Conservation (phyloP, 192 early-diverging fungal genomes). For the Linnemannia schmuckeri region DNA sequence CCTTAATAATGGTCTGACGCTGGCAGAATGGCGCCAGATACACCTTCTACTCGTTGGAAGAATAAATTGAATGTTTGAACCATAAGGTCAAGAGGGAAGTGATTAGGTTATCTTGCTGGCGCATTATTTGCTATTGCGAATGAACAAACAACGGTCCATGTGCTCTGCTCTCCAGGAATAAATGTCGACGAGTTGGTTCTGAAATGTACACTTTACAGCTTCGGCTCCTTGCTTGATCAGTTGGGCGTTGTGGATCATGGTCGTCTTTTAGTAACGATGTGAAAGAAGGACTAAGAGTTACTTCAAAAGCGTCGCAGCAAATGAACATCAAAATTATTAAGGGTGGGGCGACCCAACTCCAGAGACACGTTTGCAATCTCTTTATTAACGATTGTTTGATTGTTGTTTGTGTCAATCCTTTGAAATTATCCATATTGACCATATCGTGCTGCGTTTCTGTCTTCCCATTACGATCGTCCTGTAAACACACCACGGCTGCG, state of each 20-base stretch:
- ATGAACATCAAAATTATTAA: neutral
- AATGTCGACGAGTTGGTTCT: neutral
- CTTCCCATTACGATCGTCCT: conserved; percentile 26
- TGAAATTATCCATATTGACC: neutral
- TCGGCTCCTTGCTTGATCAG: conserved; percentile 92
- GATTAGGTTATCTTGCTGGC: no score
- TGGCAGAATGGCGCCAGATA: conserved; percentile 76
- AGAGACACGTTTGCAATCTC: neutral
- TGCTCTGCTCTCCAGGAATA: neutral
- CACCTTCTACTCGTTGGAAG: conserved; percentile 70
- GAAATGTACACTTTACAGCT: conserved; percentile 68
- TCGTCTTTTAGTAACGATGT: conserved; percentile 27
- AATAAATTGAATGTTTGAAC: neutral
- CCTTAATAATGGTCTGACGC: conserved; percentile 82
- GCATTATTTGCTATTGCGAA: neutral
- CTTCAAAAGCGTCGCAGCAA: neutral
- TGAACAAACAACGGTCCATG: neutral
- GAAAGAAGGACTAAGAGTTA: neutral
- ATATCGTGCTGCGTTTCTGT: neutral
- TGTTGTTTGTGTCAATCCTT: neutral
- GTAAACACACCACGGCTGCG: conserved; percentile 49
- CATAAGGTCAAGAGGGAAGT: neutral
- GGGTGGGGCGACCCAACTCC: neutral
- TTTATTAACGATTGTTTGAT: neutral
- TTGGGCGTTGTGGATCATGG: conserved; percentile 61